These are phyloP conservation scores for Fusarium tupiense DNA, from an alignment of 2,329 filamentous ascomycete genomes.

Conservation along the genomic window DNA sequence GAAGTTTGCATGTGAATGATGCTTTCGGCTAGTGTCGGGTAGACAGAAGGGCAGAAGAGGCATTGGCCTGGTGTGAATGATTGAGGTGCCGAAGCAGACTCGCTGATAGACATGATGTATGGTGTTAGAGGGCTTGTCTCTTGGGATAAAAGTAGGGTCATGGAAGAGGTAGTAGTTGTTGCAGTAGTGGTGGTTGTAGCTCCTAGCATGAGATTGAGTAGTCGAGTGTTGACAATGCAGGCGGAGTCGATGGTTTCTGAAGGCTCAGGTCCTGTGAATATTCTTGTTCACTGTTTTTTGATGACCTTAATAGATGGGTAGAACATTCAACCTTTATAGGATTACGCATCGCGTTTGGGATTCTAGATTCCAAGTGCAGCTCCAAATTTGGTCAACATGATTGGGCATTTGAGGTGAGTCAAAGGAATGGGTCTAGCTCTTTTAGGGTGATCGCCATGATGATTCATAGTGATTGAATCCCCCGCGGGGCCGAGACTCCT, in stretches of 20 bases:
- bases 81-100: neutral
- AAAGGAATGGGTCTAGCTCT: neutral
- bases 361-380: neutral
- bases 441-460: neutral
- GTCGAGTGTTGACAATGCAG: neutral
- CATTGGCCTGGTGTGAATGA: neutral
- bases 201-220: slow-evolving; percentile 5
- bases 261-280: fast-evolving
- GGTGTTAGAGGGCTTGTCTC: neutral
- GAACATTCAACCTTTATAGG: neutral
- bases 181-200: neutral
- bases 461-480: slow-evolving; percentile 18
- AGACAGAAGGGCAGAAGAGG: neutral
- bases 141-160: neutral
- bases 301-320: fast-evolving
- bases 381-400: neutral
- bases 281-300: neutral
- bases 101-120: neutral
- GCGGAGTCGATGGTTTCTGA: fast-evolving
- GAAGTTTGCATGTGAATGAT: slow-evolving; percentile 6
- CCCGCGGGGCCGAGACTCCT: neutral
- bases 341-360: fast-evolving
- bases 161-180: neutral
- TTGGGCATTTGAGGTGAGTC: slow-evolving; percentile 2
- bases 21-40: neutral